phyloP scores from a whole-genome alignment of 495 filamentous ascomycete genomes.

The Hypoxylon perforatum region DNA sequence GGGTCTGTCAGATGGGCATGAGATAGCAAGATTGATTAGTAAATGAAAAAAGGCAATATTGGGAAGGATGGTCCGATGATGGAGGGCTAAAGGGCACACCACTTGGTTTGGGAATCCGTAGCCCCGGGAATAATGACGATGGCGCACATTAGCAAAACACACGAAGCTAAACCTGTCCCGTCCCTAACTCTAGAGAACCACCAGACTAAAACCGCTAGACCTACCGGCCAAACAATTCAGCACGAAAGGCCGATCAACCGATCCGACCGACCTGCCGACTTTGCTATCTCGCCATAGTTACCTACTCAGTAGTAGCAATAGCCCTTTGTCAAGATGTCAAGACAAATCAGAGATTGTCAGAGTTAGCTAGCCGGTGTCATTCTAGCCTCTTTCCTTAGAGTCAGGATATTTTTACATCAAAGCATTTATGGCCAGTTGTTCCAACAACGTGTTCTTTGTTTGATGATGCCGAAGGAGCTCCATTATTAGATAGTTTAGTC shows the following conservation, averaged over 20 bases:
- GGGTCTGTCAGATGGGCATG: slow-evolving; percentile 8
- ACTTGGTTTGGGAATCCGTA: slow-evolving; percentile 31
- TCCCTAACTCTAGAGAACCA: too few species aligned
- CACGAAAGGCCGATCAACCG: neutral
- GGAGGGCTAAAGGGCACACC: too few species aligned
- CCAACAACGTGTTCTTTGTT: neutral
- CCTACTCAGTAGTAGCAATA: too few species aligned
- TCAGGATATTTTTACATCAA: neutral
- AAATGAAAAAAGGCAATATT: too few species aligned
- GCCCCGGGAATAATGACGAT: slow-evolving; percentile 29
- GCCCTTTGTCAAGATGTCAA: neutral
- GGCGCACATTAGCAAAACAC: too few species aligned
- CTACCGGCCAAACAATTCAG: neutral
- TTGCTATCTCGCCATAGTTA: neutral
- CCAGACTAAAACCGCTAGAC: too few species aligned
- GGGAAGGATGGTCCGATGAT: too few species aligned
- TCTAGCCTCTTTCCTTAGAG: neutral
- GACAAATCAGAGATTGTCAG: neutral
- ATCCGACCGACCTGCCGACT: neutral
- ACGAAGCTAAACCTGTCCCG: neutral
- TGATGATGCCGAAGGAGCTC: neutral
- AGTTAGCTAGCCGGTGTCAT: neutral
- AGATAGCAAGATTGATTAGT: neutral
- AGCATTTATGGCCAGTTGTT: neutral
- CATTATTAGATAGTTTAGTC: neutral